Conservation (phyloP, 1,139 yeast genomes). For the Zygoascus hellenicus region DNA sequence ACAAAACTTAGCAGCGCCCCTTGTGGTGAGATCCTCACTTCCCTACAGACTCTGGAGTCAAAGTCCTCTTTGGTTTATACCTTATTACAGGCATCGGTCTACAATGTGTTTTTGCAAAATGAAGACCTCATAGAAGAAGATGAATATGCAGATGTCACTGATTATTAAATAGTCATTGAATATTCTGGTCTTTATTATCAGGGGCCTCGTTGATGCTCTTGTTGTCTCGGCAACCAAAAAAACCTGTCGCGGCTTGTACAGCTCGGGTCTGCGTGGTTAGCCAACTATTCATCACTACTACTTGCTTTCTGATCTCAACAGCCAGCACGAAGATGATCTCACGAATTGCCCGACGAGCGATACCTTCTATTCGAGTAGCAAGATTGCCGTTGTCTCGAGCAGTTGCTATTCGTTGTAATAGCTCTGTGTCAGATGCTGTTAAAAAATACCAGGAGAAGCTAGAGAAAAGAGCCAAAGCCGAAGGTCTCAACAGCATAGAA, state of each 20-base stretch:
- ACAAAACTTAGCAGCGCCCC: conserved; percentile 15
- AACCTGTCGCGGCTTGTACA: too few species aligned
- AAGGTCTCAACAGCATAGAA: conserved; percentile 47
- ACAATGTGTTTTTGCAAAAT: conserved; percentile 44
- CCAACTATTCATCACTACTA: too few species aligned
- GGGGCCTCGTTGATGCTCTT: too few species aligned
- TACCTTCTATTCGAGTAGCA: too few species aligned
- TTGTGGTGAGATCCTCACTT: conserved; percentile 38
- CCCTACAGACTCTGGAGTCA: conserved; percentile 47
- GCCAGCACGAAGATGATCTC: too few species aligned
- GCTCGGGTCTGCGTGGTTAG: too few species aligned
- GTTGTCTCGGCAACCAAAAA: too few species aligned
- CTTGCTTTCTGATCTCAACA: too few species aligned
- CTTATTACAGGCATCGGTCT: conserved; percentile 54
- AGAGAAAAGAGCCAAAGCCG: conserved; percentile 43
- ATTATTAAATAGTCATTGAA: not conserved
- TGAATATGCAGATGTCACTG: conserved; percentile 1
- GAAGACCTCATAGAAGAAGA: conserved; percentile 21
- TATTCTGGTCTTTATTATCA: not conserved
- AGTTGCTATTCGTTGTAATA: too few species aligned
- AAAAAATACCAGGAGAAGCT: conserved; percentile 40
- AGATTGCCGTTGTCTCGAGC: too few species aligned
- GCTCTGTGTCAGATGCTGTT: not conserved
- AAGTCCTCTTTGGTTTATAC: conserved; percentile 55
- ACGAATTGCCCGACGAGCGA: too few species aligned